Base-by-base conservation (phyloP, 108 stramenopile genomes). In the Licmophora abbreviata region DNA sequence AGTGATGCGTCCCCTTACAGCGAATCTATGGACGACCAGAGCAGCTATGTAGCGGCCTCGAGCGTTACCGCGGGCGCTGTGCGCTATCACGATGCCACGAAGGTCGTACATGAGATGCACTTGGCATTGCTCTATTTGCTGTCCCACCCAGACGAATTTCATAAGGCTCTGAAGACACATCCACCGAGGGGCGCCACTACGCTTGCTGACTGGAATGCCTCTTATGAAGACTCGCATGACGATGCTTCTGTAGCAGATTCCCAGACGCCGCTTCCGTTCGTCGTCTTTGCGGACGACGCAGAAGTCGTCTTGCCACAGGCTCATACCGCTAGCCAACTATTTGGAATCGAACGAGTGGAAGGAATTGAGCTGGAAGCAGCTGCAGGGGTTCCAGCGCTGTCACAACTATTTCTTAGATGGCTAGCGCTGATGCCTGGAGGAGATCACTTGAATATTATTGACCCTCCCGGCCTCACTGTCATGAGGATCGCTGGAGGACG, bases 321-420 rank as follows among this genome's bases (percentile, higher is more conserved):
- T 14, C 69, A 85, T 26, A 92, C 89, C 15, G 89, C 89, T 2
- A 69, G 68, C 6, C 89, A 92, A 67, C 52, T 92, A n/a, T 92
- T 92, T 73, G 89, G 89, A 1, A 62, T 85, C 11, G 89, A 92
- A 62, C 64, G 73, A 57, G 54, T 73, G 31, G 79, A 75, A 15
- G 89, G 89, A 20, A 85, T 92, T 52, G 85, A 92, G 56, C 68
- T 92, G 44, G 89, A 92, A 61, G 89, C 89, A 18, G 83, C 89
- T 30, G 79, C 79, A 12, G 89, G 89, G 8, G 80, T 92, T 51
- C 59, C 61, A 35, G 76, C 70, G 9, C 48, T 92, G 47, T 76
- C 81, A 22, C 77, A 81, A 34, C 58, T 92, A 26, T 92, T 92
- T 73, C 51, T 87, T 15, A 48, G 89, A 29, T 85, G 89, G 89